A percentile compares a stretch with the other conserved stretches of the same genome.
Evolutionary conservation across 306 rosid genomes (phyloP).

Genomic region (Casuarina equisetifolia): DNA sequence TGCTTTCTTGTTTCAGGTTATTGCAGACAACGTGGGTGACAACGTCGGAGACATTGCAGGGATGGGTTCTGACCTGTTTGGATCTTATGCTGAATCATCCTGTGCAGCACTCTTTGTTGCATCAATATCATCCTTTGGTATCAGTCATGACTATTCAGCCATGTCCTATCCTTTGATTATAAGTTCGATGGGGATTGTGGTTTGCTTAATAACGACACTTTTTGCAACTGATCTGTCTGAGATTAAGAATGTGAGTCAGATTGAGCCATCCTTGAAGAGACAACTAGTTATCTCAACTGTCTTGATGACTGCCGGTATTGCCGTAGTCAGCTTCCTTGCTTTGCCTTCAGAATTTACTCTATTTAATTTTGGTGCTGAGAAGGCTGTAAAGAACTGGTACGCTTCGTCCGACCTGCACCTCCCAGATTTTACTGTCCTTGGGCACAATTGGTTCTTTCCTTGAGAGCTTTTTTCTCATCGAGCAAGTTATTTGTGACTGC

Average conservation of each 20-base stretch:
- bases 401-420: not conserved
- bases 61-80: conserved; percentile 75
- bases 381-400: conserved; percentile 68
- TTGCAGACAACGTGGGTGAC: conserved; percentile 78
- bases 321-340: conserved; percentile 51
- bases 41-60: conserved; percentile 80
- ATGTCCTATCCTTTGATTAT: conserved; percentile 72
- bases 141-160: conserved; percentile 54
- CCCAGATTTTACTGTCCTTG: not conserved
- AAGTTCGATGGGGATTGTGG: conserved; percentile 69
- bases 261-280: conserved; percentile 61
- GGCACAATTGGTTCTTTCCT: conserved; percentile 1
- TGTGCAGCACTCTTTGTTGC: conserved; percentile 80
- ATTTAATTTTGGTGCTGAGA: conserved; percentile 48
- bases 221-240: conserved; percentile 62
- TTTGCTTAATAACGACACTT: conserved; percentile 65
- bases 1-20: conserved; percentile 47
- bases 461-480: conserved; percentile 2
- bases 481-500: conserved; percentile 23
- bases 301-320: conserved; percentile 64
- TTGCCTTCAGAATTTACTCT: conserved; percentile 72
- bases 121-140: conserved; percentile 68
- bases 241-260: conserved; percentile 46
- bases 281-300: conserved; percentile 63
- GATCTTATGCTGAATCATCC: conserved; percentile 71